Conservation (phyloP, 805 yeast genomes). For the Wickerhamomyces hampshirensis region DNA sequence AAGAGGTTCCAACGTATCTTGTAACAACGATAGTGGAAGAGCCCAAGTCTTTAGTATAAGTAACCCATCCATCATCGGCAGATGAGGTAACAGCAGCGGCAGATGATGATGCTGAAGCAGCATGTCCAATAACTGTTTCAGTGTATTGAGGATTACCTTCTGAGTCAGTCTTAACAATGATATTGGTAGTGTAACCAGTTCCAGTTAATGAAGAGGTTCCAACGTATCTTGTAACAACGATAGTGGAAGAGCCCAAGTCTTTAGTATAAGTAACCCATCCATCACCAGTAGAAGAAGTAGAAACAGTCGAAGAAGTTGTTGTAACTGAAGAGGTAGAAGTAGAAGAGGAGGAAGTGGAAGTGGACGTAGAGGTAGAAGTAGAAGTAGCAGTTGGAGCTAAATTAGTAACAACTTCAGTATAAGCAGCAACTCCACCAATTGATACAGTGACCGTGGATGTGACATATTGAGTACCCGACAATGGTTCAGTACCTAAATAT, state of each 20-base stretch:
- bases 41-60: constrained; percentile 1
- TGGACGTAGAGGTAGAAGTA: constrained; percentile 1
- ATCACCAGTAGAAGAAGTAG: constrained; percentile 2
- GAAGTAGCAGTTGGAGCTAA: no score
- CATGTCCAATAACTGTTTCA: neutral
- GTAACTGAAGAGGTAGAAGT: constrained; percentile 1
- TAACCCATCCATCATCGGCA: neutral
- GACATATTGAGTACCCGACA: neutral
- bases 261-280: neutral
- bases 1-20: neutral
- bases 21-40: neutral
- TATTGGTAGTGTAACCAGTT: neutral
- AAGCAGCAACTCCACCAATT: constrained; percentile 2
- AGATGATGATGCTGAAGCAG: neutral
- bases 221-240: neutral
- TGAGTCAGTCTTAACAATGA: neutral
- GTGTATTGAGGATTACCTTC: no score
- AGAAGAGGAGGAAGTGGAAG: constrained; percentile 1
- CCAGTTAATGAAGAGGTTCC: neutral
- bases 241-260: constrained; percentile 1
- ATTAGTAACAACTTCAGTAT: no score
- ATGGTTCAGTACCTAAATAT: constrained; percentile 1
- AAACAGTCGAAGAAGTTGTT: constrained; percentile 1
- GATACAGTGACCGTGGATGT: constrained; percentile 2
- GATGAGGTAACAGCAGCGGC: constrained; percentile 3